Evolutionary conservation across 768 basidiomycete genomes (phyloP), one percentile per base, ranked within the genome.

Genomic region (Agrocybe praecox): DNA sequence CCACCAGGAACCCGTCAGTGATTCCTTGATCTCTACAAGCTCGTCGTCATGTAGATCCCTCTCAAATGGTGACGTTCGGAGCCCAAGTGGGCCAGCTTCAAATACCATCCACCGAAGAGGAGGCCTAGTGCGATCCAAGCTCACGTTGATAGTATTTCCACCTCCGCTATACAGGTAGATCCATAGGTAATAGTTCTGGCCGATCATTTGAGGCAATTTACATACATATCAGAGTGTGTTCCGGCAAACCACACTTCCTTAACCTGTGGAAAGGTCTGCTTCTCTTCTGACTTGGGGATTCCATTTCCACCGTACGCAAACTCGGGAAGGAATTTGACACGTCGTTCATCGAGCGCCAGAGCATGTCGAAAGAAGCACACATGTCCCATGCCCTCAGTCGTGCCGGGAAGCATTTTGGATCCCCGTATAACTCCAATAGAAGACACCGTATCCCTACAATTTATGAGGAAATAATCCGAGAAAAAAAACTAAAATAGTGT

Each of bases 281-380:
- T 34, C 15, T 7, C 15, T 34, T 7, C 33, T 15, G 7, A 7
- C 33, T 34, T 7, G 15, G 7, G 7, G 15, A 15, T 7, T 8
- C 33, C 33, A 8, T 34, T 34, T 34, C 66, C 51, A 19, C 67
- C 46, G 18, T 49, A 14, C 9, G 53, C 53, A 49, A 65, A 72
- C 44, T 70, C 68, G 1, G 72, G 72, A 11, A 69, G 57, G 46
- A 70, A 74, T 56, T 72, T 74, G 18, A 72, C 73, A 7, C 73
- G 65, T 19, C 68, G 62, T 45, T 74, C 73, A 33, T 74, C 73
- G 2, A 74, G 61, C 2, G 73, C 71, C 5, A 74, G 64, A 0
- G 73, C 73, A 61, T 74, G 73, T 1, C 73, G 69, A 42, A 74
- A 71, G 32, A 59, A 67, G 53, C 71, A 71, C 6, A 73, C 62